Percentiles rank a stretch among this genome's conserved stretches.
These are phyloP conservation scores for Brassica carinata DNA, from an alignment of 345 rosid genomes.

Conservation along the genomic window DNA sequence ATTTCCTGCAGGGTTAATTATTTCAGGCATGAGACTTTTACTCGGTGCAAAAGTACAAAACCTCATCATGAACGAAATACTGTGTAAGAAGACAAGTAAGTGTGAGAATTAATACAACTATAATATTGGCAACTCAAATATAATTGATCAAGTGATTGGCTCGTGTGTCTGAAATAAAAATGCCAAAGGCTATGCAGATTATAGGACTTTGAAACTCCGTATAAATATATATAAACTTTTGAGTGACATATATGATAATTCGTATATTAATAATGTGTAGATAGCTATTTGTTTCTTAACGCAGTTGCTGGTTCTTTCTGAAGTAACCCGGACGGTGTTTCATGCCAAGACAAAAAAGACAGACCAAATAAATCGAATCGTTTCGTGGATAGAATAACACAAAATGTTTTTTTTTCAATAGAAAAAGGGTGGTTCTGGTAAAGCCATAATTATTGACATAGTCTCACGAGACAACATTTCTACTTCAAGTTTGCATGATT, in stretches of 20 bases:
- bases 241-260: neutral
- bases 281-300: neutral
- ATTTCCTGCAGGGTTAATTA: slow-evolving; percentile 21
- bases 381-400: slow-evolving; percentile 22
- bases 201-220: neutral
- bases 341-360: slow-evolving; percentile 20
- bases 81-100: neutral
- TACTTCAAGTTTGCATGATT: slow-evolving; percentile 24
- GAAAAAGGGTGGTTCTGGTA: neutral
- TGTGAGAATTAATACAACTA: neutral
- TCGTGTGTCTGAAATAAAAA: neutral
- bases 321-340: neutral
- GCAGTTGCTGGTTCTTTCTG: neutral
- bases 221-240: neutral
- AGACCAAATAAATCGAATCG: slow-evolving; percentile 20
- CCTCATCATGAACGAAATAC: slow-evolving; percentile 7
- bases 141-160: neutral
- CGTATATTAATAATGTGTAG: neutral
- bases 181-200: neutral
- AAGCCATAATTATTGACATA: slow-evolving; percentile 19
- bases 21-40: slow-evolving; percentile 29
- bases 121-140: neutral
- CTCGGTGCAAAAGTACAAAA: slow-evolving; percentile 27
- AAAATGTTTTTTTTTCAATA: neutral
- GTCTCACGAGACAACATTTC: slow-evolving; percentile 15